Evolutionary conservation across 257 asterid species (phyloP).

Genomic region (Solanum neorickii): DNA sequence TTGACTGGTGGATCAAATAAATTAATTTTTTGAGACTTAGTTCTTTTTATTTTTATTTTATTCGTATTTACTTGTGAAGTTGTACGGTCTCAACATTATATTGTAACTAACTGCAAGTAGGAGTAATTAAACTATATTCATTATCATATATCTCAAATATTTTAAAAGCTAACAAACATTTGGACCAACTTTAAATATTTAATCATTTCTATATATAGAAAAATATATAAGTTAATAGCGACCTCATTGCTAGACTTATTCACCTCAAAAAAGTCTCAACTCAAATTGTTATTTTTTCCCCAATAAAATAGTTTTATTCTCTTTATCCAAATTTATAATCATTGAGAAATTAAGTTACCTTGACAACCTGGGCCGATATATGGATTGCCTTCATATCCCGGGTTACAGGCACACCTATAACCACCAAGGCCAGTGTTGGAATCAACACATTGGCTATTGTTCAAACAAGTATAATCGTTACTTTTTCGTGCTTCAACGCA

Average conservation of each 20-base stretch:
- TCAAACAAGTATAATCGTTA: conserved; percentile 27
- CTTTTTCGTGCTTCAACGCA: conserved; percentile 16
- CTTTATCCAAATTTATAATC: not conserved
- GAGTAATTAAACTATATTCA: not conserved
- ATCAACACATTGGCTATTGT: conserved; percentile 42
- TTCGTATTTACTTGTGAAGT: not conserved
- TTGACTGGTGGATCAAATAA: not conserved
- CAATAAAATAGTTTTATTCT: not conserved
- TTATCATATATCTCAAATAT: not conserved
- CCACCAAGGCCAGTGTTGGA: conserved; percentile 35
- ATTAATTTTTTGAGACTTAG: not conserved
- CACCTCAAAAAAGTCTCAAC: not conserved
- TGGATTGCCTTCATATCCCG: conserved; percentile 67
- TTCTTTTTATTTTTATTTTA: not conserved
- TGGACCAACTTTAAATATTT: not conserved
- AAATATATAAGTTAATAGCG: not conserved
- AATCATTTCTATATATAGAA: not conserved
- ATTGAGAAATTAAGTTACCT: conserved; percentile 16
- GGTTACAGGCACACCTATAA: conserved; percentile 41
- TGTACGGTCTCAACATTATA: not conserved
- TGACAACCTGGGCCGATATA: conserved; percentile 58
- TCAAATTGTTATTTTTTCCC: not conserved
- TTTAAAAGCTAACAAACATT: not conserved
- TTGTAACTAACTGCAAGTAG: not conserved
- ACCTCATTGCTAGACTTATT: not conserved